Evolutionary conservation across 164 flowering plant species (phyloP).

Genomic region (Liriodendron chinense): DNA sequence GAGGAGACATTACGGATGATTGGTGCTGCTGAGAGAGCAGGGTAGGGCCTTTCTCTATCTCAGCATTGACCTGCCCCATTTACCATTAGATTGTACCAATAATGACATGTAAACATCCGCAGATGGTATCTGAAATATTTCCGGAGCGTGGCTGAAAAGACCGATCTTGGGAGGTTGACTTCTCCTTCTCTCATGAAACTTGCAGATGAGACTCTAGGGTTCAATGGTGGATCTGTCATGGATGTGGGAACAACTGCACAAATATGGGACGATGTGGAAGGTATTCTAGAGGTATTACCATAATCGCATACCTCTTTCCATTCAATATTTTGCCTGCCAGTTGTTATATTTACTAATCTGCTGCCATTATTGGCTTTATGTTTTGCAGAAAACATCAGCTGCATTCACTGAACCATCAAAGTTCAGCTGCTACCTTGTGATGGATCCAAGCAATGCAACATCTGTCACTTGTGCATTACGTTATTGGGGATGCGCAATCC

Average conservation of each 20-base stretch:
- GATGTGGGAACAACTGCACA: slow-evolving; percentile 62
- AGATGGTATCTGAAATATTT: slow-evolving; percentile 84
- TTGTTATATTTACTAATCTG: slow-evolving; percentile 5
- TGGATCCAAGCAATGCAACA: slow-evolving; percentile 46
- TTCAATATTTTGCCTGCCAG: neutral
- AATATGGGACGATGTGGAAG: slow-evolving; percentile 69
- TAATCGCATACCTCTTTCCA: neutral
- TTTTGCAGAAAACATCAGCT: slow-evolving; percentile 65
- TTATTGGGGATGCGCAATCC: slow-evolving; percentile 88
- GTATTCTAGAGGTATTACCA: slow-evolving; percentile 49
- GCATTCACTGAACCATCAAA: slow-evolving; percentile 48
- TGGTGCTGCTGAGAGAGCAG: slow-evolving; percentile 65
- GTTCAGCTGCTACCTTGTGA: slow-evolving; percentile 68
- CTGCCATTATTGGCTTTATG: slow-evolving; percentile 10
- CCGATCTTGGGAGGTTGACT: slow-evolving; percentile 81
- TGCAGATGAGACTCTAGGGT: slow-evolving; percentile 56
- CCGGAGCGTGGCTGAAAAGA: slow-evolving; percentile 74
- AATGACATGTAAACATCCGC: slow-evolving; percentile 17
- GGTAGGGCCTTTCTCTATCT: slow-evolving; percentile 35
- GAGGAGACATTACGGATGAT: slow-evolving; percentile 79
- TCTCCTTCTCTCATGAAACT: slow-evolving; percentile 80
- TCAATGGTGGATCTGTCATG: slow-evolving; percentile 35
- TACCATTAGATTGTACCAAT: slow-evolving; percentile 4
- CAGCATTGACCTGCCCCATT: slow-evolving; percentile 3
- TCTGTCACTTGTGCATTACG: slow-evolving; percentile 68